Evolutionary conservation across 2,329 filamentous ascomycete species (phyloP).

Genomic region (Nemania bipapillata): DNA sequence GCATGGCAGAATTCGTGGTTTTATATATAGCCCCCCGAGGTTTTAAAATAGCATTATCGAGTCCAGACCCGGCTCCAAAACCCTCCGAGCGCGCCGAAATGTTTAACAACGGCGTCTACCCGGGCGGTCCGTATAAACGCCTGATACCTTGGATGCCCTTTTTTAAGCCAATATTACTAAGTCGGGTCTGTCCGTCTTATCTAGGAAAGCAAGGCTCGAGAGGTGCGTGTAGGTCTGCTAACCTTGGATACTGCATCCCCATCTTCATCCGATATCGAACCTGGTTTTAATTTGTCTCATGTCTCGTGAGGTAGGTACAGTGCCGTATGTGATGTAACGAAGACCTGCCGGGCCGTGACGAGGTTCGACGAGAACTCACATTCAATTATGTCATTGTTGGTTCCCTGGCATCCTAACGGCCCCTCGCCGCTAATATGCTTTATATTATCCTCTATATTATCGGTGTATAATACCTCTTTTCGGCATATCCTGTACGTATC

Average conservation of each 20-base stretch:
- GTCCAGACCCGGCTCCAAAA: neutral
- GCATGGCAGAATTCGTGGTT: neutral
- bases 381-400: neutral
- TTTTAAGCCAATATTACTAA: neutral
- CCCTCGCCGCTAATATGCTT: conserved; percentile 1
- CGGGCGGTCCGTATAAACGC: neutral
- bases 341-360: conserved; percentile 8
- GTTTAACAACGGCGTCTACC: neutral
- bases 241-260: conserved; percentile 10
- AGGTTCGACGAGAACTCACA: neutral
- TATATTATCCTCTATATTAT: conserved; percentile 6
- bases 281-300: conserved; percentile 23
- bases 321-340: conserved; percentile 18
- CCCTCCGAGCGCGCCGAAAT: no score
- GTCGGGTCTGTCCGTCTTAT: neutral
- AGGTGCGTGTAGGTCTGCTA: neutral
- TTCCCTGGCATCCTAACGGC: conserved; percentile 7
- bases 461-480: neutral
- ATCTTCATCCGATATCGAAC: conserved; percentile 18
- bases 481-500: neutral
- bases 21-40: neutral
- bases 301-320: neutral
- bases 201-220: neutral
- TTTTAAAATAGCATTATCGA: neutral
- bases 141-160: conserved; percentile 1